phyloP scores from a whole-genome alignment of 441 rosid genomes.

The Syzygium syzygioides region DNA sequence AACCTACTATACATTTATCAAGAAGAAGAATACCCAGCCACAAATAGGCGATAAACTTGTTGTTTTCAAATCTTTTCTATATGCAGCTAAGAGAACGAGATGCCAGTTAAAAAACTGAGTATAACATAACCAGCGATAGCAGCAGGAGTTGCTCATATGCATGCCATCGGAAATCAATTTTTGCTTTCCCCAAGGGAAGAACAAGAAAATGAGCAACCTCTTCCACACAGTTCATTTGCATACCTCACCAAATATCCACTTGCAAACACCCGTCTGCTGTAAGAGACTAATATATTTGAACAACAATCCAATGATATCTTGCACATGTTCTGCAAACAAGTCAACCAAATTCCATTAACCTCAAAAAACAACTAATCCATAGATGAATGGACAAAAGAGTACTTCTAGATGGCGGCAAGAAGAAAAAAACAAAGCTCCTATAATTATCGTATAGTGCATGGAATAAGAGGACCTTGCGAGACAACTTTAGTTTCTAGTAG shows the following conservation, averaged over 20 bases:
- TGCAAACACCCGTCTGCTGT: constrained; percentile 68
- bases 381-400: neutral
- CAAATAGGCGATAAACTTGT: neutral
- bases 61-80: neutral
- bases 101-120: neutral
- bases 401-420: neutral
- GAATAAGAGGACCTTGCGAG: neutral
- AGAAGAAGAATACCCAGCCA: neutral
- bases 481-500: neutral
- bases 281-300: constrained; percentile 75
- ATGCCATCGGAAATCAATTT: neutral
- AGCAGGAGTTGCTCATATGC: neutral
- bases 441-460: neutral
- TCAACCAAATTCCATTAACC: neutral
- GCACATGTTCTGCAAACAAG: constrained; percentile 61
- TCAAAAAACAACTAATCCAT: neutral
- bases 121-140: neutral
- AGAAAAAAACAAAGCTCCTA: neutral
- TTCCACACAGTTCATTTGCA: neutral
- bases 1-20: neutral
- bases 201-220: neutral
- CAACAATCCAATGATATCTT: constrained; percentile 72
- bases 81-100: neutral
- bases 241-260: constrained; percentile 99
- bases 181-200: neutral